Conservation (phyloP, 768 basidiomycete genomes). For the Leccinum longicurvipes region DNA sequence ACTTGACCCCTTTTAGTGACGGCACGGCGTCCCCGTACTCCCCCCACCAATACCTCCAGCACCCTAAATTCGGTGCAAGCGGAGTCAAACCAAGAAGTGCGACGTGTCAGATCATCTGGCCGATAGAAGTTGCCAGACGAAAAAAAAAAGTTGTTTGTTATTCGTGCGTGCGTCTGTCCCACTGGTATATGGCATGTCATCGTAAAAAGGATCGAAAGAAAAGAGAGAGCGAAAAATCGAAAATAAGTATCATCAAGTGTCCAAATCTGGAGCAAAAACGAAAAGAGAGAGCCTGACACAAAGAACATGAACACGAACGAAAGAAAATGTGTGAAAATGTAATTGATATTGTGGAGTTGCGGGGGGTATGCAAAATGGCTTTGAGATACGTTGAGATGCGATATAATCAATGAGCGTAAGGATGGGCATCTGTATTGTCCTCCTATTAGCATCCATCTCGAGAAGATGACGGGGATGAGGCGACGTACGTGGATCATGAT, state of each 20-base stretch:
- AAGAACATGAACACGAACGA: slow-evolving; percentile 15
- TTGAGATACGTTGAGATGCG: slow-evolving; percentile 22
- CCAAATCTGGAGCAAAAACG: slow-evolving; percentile 5
- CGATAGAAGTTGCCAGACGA: neutral
- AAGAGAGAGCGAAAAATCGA: neutral
- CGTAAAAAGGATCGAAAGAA: neutral
- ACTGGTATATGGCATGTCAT: slow-evolving; percentile 6
- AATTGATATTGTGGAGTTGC: slow-evolving; percentile 25
- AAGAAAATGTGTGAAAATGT: slow-evolving; percentile 19
- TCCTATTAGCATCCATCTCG: neutral
- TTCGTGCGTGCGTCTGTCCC: neutral
- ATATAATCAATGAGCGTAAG: slow-evolving; percentile 22
- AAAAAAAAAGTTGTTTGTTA: neutral
- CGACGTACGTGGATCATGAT: slow-evolving; percentile 26
- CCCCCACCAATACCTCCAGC: neutral
- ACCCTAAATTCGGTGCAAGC: neutral
- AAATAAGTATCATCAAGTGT: slow-evolving; percentile 6
- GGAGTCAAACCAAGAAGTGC: too few species aligned
- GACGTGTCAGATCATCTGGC: too few species aligned
- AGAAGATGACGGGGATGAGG: neutral
- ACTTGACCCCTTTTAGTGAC: neutral
- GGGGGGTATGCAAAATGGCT: slow-evolving; percentile 24
- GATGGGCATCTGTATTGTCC: slow-evolving; percentile 24
- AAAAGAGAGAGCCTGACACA: slow-evolving; percentile 1
- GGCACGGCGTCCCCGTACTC: too few species aligned